Conservation (phyloP, 495 filamentous ascomycete species). For the Letharia lupina region DNA sequence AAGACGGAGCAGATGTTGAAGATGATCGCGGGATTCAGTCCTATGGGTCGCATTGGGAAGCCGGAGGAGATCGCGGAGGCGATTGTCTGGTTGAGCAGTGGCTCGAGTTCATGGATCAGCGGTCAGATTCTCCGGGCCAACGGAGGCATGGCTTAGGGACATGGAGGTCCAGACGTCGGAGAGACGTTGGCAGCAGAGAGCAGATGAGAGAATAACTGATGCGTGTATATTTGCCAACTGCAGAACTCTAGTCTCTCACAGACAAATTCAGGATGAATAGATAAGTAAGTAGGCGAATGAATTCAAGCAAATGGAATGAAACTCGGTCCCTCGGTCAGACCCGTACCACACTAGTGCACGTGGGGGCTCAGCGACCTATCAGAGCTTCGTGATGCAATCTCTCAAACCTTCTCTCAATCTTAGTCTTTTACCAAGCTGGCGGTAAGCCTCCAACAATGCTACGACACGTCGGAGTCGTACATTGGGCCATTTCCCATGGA, state of each 20-base stretch:
- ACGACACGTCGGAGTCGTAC: background rate
- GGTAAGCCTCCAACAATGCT: background rate
- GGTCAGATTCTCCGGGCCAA: constrained; percentile 43
- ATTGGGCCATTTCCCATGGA: background rate
- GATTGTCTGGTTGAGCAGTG: constrained; percentile 45
- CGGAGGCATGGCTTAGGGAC: constrained; percentile 14
- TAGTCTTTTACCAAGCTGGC: too few relatives aligned
- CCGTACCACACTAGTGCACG: constrained; percentile 3
- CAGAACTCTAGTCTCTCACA: background rate
- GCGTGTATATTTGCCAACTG: background rate
- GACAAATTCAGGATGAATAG: background rate
- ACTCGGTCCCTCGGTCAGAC: background rate
- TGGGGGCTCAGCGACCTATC: background rate
- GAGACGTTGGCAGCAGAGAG: background rate
- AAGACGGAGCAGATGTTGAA: constrained; percentile 53
- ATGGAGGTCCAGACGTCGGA: background rate
- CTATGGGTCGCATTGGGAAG: constrained; percentile 47
- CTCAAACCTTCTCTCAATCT: background rate
- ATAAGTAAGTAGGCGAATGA: background rate
- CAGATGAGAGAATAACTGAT: background rate
- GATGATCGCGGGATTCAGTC: constrained; percentile 43
- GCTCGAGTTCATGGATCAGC: constrained; percentile 50
- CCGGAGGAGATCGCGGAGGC: constrained; percentile 56
- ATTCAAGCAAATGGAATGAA: background rate
- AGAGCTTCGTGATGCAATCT: background rate